Evolutionary conservation across 768 basidiomycete genomes (phyloP), one percentile per base, ranked within the genome.

Genomic region (Suillus lakei): DNA sequence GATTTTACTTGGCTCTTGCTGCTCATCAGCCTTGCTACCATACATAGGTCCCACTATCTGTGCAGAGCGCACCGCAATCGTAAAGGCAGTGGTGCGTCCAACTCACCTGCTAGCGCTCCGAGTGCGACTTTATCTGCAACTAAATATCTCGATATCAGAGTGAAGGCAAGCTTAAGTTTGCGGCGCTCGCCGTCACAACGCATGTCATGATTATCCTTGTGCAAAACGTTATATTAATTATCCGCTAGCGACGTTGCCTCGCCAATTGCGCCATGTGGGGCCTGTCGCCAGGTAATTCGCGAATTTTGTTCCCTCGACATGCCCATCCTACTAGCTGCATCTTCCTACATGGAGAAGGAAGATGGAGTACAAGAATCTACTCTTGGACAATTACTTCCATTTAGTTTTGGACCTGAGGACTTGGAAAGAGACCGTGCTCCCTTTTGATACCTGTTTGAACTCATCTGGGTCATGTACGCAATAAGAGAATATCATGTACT

Each of bases 21-120:
- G 32, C 59, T 34, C 15, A 36, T 58, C 32, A 60, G 10, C 18
- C 61, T 10, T 60, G 21, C 46, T 16, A 39, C 18, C 5, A 28
- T 54, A 23, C 26, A 1, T 64, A 97, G 96, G 96, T 5, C 94
- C 86, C 1, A 86, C 92, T 0, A 96, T 98, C 65, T 99, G 97
- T 69, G 97, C 97, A 0, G 97, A 99, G 75, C 83, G 96, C 36
- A 98, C 97, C 0, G 96, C 96, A 0, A 82, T 99, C 62, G 91
- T 95, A n/a, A 98, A 98, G 76, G 96, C 95, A 32, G 88, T 91
- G 26, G 96, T 96, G 67, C 77, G 93, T 83, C 3, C 41, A 32
- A 63, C 34, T 34, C 48, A 7, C 32, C 28, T 50, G 32, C 4
- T 39, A 32, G 15, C 28, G 38, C 32, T 23, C 9, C n/a, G n/a